A percentile compares a stretch with the other conserved stretches of the same genome.
phyloP scores from a whole-genome alignment of 371 early-diverging fungal genomes.

The Circinella umbellata region DNA sequence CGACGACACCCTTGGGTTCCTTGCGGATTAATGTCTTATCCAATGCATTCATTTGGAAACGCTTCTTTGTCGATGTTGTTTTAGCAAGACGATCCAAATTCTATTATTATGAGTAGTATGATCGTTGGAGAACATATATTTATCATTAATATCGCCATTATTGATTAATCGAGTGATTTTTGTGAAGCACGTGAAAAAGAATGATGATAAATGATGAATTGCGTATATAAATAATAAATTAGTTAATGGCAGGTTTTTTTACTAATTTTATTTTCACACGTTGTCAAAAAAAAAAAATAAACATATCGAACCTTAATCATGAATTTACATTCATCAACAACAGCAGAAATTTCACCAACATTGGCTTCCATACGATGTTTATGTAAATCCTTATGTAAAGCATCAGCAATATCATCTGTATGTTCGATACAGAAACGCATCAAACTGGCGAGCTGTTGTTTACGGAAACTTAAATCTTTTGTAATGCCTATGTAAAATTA shows the following conservation, averaged over 20 bases:
- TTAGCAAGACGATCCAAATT: slow-evolving; percentile 37
- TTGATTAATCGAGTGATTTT: no score
- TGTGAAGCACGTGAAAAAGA: no score
- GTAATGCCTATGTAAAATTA: slow-evolving; percentile 48
- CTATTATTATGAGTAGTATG: slow-evolving; percentile 14
- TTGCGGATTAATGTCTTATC: slow-evolving; percentile 55
- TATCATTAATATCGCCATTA: no score
- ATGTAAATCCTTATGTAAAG: slow-evolving; percentile 74
- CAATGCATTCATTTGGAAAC: slow-evolving; percentile 38
- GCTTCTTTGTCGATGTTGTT: slow-evolving; percentile 34
- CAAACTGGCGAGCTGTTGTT: slow-evolving; percentile 74
- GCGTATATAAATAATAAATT: not conserved
- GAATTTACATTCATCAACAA: slow-evolving; percentile 72
- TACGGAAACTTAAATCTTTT: slow-evolving; percentile 65
- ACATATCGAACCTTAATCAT: slow-evolving; percentile 43
- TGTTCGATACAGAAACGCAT: slow-evolving; percentile 72
- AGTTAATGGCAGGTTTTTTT: not conserved
- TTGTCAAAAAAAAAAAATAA: not conserved
- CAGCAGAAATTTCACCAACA: slow-evolving; percentile 63
- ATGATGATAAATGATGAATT: no score
- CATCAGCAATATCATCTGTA: slow-evolving; percentile 59
- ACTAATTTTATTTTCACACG: not conserved
- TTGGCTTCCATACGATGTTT: slow-evolving; percentile 58
- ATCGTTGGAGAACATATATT: no score
- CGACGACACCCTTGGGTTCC: slow-evolving; percentile 78